Base-by-base conservation (phyloP, 139 green algal species). In the Chlorella vulgaris region DNA sequence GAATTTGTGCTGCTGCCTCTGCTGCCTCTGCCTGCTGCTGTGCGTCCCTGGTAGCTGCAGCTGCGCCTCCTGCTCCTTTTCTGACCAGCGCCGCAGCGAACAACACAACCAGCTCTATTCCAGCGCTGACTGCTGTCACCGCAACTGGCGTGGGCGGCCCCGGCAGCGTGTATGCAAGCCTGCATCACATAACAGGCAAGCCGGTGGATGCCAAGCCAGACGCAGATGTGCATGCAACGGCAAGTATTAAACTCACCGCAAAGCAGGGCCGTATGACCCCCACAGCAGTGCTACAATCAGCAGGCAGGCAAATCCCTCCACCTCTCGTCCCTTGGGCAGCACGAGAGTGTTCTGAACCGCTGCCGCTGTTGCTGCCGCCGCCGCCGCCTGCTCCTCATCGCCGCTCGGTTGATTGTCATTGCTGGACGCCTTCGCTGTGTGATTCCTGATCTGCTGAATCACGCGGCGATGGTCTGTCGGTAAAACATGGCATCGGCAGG, bases 201-300 rank as follows among this genome's bases (percentile, higher is more conserved):
- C 7, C 7, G 3, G 60, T n/a, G 60, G 60, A 33, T 3, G 4
- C 5, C 36, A 22, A 19, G 7, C 36, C 36, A 18, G 36, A 51
- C 19, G 15, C 8, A 51, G 62, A 7, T 21, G 10, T 26, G 33
- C 63, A 70, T 7, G 63, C 35, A 47, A 21, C 19, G n/a, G 33
- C 8, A 43, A 21, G 35, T 19, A 70, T 10, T 33, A 15, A 3
- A 58, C 73, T 67, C 24, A 79, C 73, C 73, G 24, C 19, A 87
- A 33, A 4, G 69, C 67, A 7, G 80, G 80, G 4, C 65, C 73
- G 69, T 87, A 87, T 26, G 40, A 69, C 43, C 68, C 83, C 83
- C 80, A 87, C 35, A 87, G 67, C 0, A 86, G 29, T 8, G 68
- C 58, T 0, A 86, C 80, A 0, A 50, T n/a, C 39, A 86, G 58